Conservation (phyloP, 352 stramenopile species). For the Pythium phragmitis region DNA sequence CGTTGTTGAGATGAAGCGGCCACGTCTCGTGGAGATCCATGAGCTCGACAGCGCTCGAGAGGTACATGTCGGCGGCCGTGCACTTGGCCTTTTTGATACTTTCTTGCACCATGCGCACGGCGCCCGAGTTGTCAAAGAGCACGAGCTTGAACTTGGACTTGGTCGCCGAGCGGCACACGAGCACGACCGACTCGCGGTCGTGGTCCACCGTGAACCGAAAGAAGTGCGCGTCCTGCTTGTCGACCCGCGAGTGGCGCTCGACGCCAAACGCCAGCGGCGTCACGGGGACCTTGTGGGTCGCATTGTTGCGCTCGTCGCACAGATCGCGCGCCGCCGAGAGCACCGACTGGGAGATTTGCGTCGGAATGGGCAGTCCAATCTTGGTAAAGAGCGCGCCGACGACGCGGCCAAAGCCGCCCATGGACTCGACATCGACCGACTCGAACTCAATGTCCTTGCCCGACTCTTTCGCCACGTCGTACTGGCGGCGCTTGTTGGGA, state of each 20-base stretch:
- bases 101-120: slow-evolving; percentile 83
- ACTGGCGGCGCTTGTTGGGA: slow-evolving; percentile 86
- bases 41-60: slow-evolving; percentile 82
- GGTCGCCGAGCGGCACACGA: slow-evolving; percentile 76
- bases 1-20: slow-evolving; percentile 53
- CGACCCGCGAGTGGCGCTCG: slow-evolving; percentile 71
- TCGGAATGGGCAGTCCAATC: slow-evolving; percentile 87
- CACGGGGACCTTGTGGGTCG: slow-evolving; percentile 52
- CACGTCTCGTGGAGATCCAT: slow-evolving; percentile 87
- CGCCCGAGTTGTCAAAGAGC: slow-evolving; percentile 77
- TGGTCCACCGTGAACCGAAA: slow-evolving; percentile 77
- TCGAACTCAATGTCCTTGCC: slow-evolving; percentile 82
- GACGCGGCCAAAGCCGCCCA: slow-evolving; percentile 80
- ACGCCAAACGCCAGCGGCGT: slow-evolving; percentile 68
- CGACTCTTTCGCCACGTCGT: slow-evolving; percentile 70
- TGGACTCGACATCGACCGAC: slow-evolving; percentile 80
- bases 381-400: slow-evolving; percentile 87
- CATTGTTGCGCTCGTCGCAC: slow-evolving; percentile 74
- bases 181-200: slow-evolving; percentile 71
- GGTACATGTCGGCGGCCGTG: slow-evolving; percentile 88
- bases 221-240: slow-evolving; percentile 89
- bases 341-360: slow-evolving; percentile 84
- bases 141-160: slow-evolving; percentile 91
- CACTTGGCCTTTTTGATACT: slow-evolving; percentile 72
- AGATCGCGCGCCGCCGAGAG: slow-evolving; percentile 75